Evolutionary conservation across 2,329 filamentous ascomycete genomes (phyloP).

Genomic region (Calonectria crousiana): DNA sequence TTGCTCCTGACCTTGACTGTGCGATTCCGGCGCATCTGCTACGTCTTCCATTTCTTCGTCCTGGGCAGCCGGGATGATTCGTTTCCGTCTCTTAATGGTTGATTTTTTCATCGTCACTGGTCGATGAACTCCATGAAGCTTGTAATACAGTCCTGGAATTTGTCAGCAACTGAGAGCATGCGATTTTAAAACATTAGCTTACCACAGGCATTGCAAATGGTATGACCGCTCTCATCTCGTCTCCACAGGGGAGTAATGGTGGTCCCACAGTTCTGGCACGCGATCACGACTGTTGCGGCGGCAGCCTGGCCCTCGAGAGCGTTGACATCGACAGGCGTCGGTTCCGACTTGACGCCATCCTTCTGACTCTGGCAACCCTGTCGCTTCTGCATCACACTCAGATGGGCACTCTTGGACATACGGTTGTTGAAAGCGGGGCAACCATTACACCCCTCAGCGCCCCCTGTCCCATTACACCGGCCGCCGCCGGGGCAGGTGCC

Average conservation of each 20-base stretch:
- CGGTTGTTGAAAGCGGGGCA: constrained; percentile 98
- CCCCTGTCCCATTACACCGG: constrained; percentile 95
- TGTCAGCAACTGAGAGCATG: constrained; percentile 25
- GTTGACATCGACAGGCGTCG: constrained; percentile 50
- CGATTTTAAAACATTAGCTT: constrained; percentile 52
- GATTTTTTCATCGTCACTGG: constrained; percentile 99
- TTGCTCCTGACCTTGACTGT: constrained; percentile 50
- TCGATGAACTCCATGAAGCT: constrained; percentile 92
- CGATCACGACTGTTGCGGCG: constrained; percentile 71
- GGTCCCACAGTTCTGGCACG: constrained; percentile 96
- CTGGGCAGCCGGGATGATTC: constrained; percentile 84
- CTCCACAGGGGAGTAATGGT: constrained; percentile 97
- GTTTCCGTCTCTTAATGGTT: constrained; percentile 94
- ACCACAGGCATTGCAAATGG: constrained; percentile 99
- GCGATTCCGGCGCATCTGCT: constrained; percentile 57
- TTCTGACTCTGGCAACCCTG: constrained; percentile 48
- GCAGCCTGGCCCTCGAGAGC: constrained; percentile 48
- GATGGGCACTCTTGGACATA: constrained; percentile 86
- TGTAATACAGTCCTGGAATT: constrained; percentile 86
- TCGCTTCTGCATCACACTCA: constrained; percentile 68
- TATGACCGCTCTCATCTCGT: constrained; percentile 92
- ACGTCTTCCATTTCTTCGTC: constrained; percentile 64
- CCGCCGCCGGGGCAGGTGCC: constrained; percentile 97
- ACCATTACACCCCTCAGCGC: constrained; percentile 93
- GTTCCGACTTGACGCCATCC: constrained; percentile 42